Evolutionary conservation across 2,329 filamentous ascomycete genomes (phyloP), one percentile per base, ranked within the genome.

Genomic region (Ophiostoma tasmaniense): DNA sequence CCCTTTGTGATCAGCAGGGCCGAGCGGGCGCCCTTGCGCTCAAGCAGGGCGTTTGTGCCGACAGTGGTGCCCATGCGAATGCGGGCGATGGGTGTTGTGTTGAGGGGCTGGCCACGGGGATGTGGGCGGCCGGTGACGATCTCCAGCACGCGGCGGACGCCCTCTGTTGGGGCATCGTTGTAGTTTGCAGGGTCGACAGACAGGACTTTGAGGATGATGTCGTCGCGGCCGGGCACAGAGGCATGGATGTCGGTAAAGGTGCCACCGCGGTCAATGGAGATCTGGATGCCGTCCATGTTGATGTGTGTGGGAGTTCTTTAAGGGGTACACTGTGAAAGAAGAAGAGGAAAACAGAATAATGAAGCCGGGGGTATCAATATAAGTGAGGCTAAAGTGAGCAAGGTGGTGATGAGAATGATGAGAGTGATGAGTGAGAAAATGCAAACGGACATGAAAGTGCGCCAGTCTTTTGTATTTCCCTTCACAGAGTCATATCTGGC

Each of bases 31-130:
- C 93, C 93, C 78, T 97, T 97, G 70, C 93, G 83, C 78, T 97
- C 93, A 1, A 97, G 83, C 69, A 97, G 80, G 0, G 93, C 93
- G 77, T 97, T 97, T 0, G 93, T 97, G 11, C 93, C 93, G 8
- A 97, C 93, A 0, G 93, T 97, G 1, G 93, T 97, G 52, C 93
- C 93, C 93, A 97, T 97, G 64, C 93, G 89, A 30, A 65, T 66
- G 30, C 66, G 64, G 8, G 61, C 33, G 8, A 70, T 62, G n/a
- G 61, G 61, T 14, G 33, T 37, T 11, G 67, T 45, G 22, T 66
- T 45, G 13, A 90, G 77, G 1, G 85, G 81, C 75, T 87, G 78
- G 25, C 87, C 87, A 59, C 87, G 82, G 2, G 85, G 85, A 30
- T 89, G 87, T 22, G 87, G 83, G 68, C 81, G 80, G 68, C 83